Evolutionary conservation across 2,329 filamentous ascomycete species (phyloP).

Genomic region (Rhinocladiella mackenziei): DNA sequence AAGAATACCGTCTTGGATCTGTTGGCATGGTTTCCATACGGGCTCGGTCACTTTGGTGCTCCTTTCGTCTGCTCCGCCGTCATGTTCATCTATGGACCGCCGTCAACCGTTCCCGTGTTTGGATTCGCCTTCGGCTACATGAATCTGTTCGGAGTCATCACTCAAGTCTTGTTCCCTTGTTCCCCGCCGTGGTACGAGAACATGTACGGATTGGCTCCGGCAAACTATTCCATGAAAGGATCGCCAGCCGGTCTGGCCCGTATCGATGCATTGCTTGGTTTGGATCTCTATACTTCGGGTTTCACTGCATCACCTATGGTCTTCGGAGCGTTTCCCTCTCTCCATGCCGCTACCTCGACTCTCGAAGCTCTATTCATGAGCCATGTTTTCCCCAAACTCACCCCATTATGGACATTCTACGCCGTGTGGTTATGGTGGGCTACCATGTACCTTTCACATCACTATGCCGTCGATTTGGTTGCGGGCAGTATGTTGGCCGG

Average conservation of each 20-base stretch:
- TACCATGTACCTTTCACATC: constrained; percentile 96
- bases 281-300: constrained; percentile 87
- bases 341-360: constrained; percentile 85
- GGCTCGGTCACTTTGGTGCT: constrained; percentile 81
- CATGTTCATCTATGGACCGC: constrained; percentile 85
- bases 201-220: constrained; percentile 81
- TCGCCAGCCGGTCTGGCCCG: constrained; percentile 85
- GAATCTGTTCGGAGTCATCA: constrained; percentile 80
- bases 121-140: constrained; percentile 88
- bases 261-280: constrained; percentile 82
- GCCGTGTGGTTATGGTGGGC: constrained; percentile 96
- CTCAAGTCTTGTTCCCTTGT: constrained; percentile 87
- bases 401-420: constrained; percentile 75
- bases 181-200: constrained; percentile 98
- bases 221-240: constrained; percentile 85
- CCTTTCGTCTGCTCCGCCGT: constrained; percentile 73
- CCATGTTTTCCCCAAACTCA: constrained; percentile 80
- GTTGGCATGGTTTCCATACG: constrained; percentile 90
- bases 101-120: constrained; percentile 78
- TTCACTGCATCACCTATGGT: constrained; percentile 88
- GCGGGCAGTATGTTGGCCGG: constrained; percentile 75
- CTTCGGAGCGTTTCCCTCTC: constrained; percentile 89
- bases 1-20: constrained; percentile 79
- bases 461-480: constrained; percentile 92
- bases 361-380: constrained; percentile 90